Evolutionary conservation across 129 eudicot genomes (phyloP).

Genomic region (Dittrichia graveolens): DNA sequence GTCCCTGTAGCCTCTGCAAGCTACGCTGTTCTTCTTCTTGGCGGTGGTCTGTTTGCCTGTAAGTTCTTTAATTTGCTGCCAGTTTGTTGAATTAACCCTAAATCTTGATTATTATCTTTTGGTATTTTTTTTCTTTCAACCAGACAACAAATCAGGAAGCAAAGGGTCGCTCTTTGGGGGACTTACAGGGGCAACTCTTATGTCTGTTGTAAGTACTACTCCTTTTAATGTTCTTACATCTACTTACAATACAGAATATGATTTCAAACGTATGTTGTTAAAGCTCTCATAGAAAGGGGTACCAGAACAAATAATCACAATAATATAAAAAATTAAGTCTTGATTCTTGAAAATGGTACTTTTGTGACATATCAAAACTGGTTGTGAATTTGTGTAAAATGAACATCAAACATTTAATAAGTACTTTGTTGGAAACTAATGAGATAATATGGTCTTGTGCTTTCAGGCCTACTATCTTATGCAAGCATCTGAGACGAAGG

Average conservation of each 20-base stretch:
- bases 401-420: background rate
- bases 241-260: background rate
- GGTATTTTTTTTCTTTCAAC: background rate
- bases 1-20: slow-evolving; percentile 57
- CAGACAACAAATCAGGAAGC: slow-evolving; percentile 54
- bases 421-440: background rate
- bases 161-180: slow-evolving; percentile 62
- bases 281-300: too few species aligned
- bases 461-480: slow-evolving; percentile 52
- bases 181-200: slow-evolving; percentile 50
- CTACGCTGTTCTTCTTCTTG: slow-evolving; percentile 49
- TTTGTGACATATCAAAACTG: background rate
- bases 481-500: slow-evolving; percentile 52
- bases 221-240: background rate
- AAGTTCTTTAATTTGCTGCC: background rate
- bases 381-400: background rate
- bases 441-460: slow-evolving; percentile 1
- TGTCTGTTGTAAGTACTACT: slow-evolving; percentile 45
- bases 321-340: too few species aligned
- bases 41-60: slow-evolving; percentile 60
- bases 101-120: background rate
- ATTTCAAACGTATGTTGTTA: background rate
- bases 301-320: too few species aligned
- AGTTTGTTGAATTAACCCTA: background rate
- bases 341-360: background rate